Base-by-base conservation (phyloP, 371 early-diverging fungal genomes). In the Rhizopus stolonifer region DNA sequence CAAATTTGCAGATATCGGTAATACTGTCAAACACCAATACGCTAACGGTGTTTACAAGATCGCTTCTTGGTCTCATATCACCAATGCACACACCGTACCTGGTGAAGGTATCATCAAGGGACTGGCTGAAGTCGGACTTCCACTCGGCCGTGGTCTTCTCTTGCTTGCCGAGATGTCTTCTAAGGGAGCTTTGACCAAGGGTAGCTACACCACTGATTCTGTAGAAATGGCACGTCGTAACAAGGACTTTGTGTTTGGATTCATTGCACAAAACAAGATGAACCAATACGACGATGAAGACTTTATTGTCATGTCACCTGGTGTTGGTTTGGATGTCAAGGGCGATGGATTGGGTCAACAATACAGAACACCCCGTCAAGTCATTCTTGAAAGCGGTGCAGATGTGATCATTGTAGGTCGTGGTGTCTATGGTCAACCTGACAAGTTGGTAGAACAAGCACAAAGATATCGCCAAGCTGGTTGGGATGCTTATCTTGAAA, bases 321-420 rank as follows among this genome's bases (percentile, higher is more conserved):
- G 98, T 57, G 95, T 98, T 34, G 87, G 86, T 6, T 65, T 98
- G 64, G 90, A 83, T 49, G 81, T 81, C 14, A 77, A 77, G 29
- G 90, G 91, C 17, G 98, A 98, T 71, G 83, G 78, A 2, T 69
- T 98, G 29, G 98, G 98, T 29, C 97, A 98, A 71, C 91, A 91
- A 73, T 98, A 96, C 71, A 82, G 94, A 60, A 92, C 94, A 0
- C 97, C 97, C 29, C 73, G 83, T 45, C 74, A 90, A 50, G 96
- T 95, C 22, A 78, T 98, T 49, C 66, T 81, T n/a, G 88, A 89
- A 18, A 84, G 83, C 54, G 88, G 87, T 14, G 87, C 92, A 48
- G 98, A 98, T 78, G 82, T 97, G 15, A 95, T 98, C 59, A 98
- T 98, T 72, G 98, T 98, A 2, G 98, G 98, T 24, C 80, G 98